Evolutionary conservation across 768 basidiomycete genomes (phyloP).

Genomic region (Suillus spraguei): DNA sequence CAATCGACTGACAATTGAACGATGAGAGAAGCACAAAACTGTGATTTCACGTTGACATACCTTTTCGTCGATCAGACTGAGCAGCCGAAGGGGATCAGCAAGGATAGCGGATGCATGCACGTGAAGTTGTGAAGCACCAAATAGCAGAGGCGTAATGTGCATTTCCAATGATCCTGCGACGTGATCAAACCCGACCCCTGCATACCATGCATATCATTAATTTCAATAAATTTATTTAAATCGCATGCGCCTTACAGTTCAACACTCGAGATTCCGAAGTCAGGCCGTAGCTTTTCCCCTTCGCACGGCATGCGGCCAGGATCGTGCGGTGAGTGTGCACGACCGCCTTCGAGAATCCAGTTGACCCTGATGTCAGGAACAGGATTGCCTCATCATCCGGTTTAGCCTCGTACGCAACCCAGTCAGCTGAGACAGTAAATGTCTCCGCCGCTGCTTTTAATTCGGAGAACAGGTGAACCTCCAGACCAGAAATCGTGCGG

Average conservation of each 20-base stretch:
- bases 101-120: slow-evolving; percentile 28
- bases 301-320: slow-evolving; percentile 35
- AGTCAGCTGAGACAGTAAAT: slow-evolving; percentile 15
- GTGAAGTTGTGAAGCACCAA: slow-evolving; percentile 29
- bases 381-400: slow-evolving; percentile 34
- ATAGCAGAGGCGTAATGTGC: slow-evolving; percentile 39
- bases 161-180: slow-evolving; percentile 46
- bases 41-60: slow-evolving; percentile 28
- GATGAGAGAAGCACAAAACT: slow-evolving; percentile 12
- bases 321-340: slow-evolving; percentile 42
- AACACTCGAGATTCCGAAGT: slow-evolving; percentile 37
- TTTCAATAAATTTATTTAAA: background rate
- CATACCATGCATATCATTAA: background rate
- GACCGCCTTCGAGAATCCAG: slow-evolving; percentile 47
- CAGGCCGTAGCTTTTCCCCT: slow-evolving; percentile 37
- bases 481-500: slow-evolving; percentile 24
- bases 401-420: slow-evolving; percentile 21
- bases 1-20: slow-evolving; percentile 26
- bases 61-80: slow-evolving; percentile 38
- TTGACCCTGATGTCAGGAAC: slow-evolving; percentile 46
- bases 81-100: slow-evolving; percentile 24
- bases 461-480: slow-evolving; percentile 28
- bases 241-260: slow-evolving; percentile 36
- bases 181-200: slow-evolving; percentile 48
- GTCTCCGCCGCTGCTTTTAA: slow-evolving; percentile 19